phyloP scores from a whole-genome alignment of 768 basidiomycete species.

The Phylloporus arenicola region DNA sequence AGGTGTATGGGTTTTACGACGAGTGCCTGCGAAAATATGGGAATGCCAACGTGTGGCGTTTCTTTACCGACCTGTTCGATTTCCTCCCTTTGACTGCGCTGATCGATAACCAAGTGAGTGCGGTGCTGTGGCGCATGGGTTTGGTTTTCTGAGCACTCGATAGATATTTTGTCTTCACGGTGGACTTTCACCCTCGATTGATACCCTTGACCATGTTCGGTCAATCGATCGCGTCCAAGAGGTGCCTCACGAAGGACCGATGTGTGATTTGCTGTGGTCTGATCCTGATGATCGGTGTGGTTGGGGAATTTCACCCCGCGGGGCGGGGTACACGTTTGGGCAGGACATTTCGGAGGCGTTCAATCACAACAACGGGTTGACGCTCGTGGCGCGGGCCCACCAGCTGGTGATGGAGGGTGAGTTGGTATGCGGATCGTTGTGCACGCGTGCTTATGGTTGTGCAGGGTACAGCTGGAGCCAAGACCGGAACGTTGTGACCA shows the following conservation, averaged over 20 bases:
- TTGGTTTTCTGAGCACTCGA: slow-evolving; percentile 4
- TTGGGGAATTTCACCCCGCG: slow-evolving; percentile 98
- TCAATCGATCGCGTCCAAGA: slow-evolving; percentile 99
- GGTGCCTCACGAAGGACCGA: slow-evolving; percentile 98
- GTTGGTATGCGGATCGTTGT: slow-evolving; percentile 21
- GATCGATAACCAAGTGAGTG: slow-evolving; percentile 96
- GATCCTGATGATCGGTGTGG: slow-evolving; percentile 99
- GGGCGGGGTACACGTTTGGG: slow-evolving; percentile 98
- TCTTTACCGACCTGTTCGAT: slow-evolving; percentile 98
- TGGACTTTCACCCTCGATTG: slow-evolving; percentile 96
- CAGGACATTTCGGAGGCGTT: slow-evolving; percentile 99
- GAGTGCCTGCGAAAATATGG: slow-evolving; percentile 99
- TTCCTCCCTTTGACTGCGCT: slow-evolving; percentile 95
- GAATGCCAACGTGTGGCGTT: slow-evolving; percentile 99
- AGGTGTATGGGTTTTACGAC: slow-evolving; percentile 99
- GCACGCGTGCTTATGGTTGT: slow-evolving; percentile 5
- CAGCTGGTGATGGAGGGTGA: slow-evolving; percentile 95
- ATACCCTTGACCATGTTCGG: slow-evolving; percentile 98
- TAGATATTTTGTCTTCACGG: slow-evolving; percentile 99
- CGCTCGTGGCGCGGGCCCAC: slow-evolving; percentile 90
- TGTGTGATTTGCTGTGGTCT: slow-evolving; percentile 99
- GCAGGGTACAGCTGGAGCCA: slow-evolving; percentile 95
- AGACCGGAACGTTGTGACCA: slow-evolving; percentile 98
- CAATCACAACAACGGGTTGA: slow-evolving; percentile 98
- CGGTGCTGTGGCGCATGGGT: slow-evolving; percentile 1